Conservation (phyloP, 768 basidiomycete species). For the Macrolepiota dolichaula region DNA sequence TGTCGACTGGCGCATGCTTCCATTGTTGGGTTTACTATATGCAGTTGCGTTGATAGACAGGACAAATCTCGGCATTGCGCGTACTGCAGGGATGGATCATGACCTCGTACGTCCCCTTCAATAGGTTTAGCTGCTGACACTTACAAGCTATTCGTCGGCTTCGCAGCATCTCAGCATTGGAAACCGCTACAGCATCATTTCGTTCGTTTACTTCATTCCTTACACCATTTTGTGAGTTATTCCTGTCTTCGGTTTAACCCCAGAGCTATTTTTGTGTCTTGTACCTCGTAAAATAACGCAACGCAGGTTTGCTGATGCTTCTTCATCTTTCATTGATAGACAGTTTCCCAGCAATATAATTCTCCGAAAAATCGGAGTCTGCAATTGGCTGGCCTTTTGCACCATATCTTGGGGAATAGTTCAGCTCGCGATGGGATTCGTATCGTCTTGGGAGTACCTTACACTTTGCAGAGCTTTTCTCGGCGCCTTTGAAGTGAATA, state of each 20-base stretch:
- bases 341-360: conserved; percentile 41
- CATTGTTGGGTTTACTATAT: conserved; percentile 35
- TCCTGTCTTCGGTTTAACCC: neutral
- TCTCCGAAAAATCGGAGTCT: conserved; percentile 40
- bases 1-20: conserved; percentile 36
- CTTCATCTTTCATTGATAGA: conserved; percentile 19
- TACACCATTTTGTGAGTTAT: conserved; percentile 42
- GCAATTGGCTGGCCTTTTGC: conserved; percentile 37
- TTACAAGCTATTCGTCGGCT: neutral
- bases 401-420: conserved; percentile 32
- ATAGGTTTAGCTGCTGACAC: neutral
- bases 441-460: conserved; percentile 23
- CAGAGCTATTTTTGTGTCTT: neutral
- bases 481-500: conserved; percentile 39
- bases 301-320: neutral
- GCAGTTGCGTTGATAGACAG: conserved; percentile 39
- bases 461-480: conserved; percentile 37
- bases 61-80: conserved; percentile 38
- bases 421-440: conserved; percentile 46
- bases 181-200: conserved; percentile 42
- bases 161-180: conserved; percentile 34
- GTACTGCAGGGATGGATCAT: conserved; percentile 36
- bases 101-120: conserved; percentile 22
- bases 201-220: conserved; percentile 44
- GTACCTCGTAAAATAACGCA: neutral